phyloP scores from a whole-genome alignment of 225 moss, liverwort and hornwort genomes.

The Marchantia polymorpha region DNA sequence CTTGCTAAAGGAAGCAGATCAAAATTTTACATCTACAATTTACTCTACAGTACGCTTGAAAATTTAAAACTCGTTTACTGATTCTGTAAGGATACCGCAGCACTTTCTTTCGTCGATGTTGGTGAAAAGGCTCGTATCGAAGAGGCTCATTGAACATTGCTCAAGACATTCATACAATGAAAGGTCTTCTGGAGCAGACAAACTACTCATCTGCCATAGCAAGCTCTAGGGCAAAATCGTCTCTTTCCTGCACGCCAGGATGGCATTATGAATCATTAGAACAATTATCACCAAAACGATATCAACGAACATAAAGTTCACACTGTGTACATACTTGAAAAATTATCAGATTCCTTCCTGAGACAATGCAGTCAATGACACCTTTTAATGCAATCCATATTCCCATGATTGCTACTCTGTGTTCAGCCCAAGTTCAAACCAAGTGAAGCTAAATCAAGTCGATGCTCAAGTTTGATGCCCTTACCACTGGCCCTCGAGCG shows the following conservation, averaged over 20 bases:
- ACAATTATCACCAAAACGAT: background rate
- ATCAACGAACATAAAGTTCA: background rate
- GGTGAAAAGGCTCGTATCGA: background rate
- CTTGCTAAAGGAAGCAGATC: background rate
- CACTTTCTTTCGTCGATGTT: background rate
- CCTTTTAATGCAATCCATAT: background rate
- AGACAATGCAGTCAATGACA: background rate
- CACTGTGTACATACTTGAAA: background rate
- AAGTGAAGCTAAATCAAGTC: background rate
- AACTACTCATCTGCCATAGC: conserved; percentile 83
- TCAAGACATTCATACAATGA: background rate
- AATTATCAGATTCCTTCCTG: background rate
- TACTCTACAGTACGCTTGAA: background rate
- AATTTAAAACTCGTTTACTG: background rate
- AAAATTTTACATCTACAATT: background rate
- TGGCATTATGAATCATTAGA: background rate
- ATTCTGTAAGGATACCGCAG: background rate
- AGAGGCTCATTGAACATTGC: too few species aligned
- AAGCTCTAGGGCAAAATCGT: conserved; percentile 84
- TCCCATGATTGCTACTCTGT: background rate
- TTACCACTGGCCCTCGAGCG: conserved; percentile 83
- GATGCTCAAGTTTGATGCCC: conserved; percentile 20
- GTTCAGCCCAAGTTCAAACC: background rate
- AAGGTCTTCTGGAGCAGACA: background rate
- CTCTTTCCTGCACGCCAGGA: conserved; percentile 64